Conservation (phyloP, 23 red algal genomes). For the Gracilariopsis chorda region DNA sequence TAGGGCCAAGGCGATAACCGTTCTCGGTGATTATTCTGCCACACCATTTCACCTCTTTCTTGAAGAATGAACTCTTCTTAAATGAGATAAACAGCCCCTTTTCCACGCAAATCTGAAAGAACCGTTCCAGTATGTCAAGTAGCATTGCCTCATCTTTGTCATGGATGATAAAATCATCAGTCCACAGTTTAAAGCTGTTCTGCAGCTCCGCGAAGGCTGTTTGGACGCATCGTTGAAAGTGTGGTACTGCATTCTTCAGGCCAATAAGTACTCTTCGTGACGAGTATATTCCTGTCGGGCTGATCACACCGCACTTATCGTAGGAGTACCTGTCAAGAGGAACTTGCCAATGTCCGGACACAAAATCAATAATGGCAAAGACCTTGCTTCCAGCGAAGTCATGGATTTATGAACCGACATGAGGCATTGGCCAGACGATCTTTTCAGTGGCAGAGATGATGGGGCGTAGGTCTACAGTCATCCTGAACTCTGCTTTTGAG, state of each 20-base stretch:
- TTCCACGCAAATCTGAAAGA: background rate
- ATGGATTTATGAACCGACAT: background rate
- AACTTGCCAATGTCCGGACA: conserved; percentile 4
- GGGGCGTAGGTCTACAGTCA: conserved; percentile 7
- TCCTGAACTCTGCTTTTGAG: conserved; percentile 1
- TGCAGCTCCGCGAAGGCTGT: background rate
- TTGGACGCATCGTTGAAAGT: background rate
- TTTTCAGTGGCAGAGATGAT: background rate
- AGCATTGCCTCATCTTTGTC: background rate
- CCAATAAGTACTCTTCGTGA: background rate
- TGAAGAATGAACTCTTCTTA: background rate
- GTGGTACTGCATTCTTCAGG: background rate
- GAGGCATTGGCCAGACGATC: conserved; percentile 27
- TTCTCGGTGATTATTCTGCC: background rate
- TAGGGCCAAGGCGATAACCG: background rate
- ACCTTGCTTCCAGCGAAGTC: conserved; percentile 1
- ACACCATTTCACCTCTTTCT: background rate
- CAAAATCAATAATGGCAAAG: conserved; percentile 21
- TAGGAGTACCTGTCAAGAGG: background rate
- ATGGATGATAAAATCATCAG: conserved; percentile 28
- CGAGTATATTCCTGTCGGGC: background rate
- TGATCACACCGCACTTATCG: background rate
- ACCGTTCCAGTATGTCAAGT: background rate
- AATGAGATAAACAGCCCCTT: background rate
- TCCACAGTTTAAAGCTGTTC: background rate